Percentiles rank a stretch among this genome's conserved stretches.
Evolutionary conservation across 768 basidiomycete genomes (phyloP).

Genomic region (Boletus edulis): DNA sequence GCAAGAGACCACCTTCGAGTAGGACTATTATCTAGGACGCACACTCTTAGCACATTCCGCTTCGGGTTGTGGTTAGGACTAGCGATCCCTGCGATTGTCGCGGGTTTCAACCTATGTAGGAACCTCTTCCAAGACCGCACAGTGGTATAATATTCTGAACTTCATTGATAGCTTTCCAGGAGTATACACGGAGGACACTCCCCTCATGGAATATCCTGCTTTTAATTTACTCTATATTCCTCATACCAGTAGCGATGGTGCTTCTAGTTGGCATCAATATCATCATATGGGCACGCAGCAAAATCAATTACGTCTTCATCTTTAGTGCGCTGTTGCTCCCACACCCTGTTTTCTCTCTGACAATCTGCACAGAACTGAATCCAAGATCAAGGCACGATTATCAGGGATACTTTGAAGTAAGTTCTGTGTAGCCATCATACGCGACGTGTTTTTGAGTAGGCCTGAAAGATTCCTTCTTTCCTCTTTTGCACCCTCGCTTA

Average conservation of each 20-base stretch:
- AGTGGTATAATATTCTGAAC: not conserved
- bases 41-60: slow-evolving; percentile 71
- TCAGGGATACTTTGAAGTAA: slow-evolving; percentile 71
- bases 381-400: slow-evolving; percentile 69
- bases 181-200: slow-evolving; percentile 48
- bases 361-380: slow-evolving; percentile 55
- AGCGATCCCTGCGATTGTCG: slow-evolving; percentile 63
- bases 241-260: slow-evolving; percentile 73
- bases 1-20: slow-evolving; percentile 68
- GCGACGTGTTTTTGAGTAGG: not conserved
- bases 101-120: slow-evolving; percentile 61
- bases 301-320: slow-evolving; percentile 94
- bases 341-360: slow-evolving; percentile 1
- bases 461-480: slow-evolving; percentile 68
- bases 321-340: slow-evolving; percentile 52
- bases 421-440: slow-evolving; percentile 10
- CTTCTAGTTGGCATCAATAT: slow-evolving; percentile 83
- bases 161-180: slow-evolving; percentile 48
- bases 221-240: slow-evolving; percentile 72
- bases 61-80: slow-evolving; percentile 73
- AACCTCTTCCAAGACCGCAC: not conserved
- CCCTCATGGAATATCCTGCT: slow-evolving; percentile 74
- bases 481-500: slow-evolving; percentile 72
- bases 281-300: slow-evolving; percentile 65
- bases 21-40: slow-evolving; percentile 46